Conservation (phyloP, 1,284 basidiomycete species). For the Ceratobasidium sp. region DNA sequence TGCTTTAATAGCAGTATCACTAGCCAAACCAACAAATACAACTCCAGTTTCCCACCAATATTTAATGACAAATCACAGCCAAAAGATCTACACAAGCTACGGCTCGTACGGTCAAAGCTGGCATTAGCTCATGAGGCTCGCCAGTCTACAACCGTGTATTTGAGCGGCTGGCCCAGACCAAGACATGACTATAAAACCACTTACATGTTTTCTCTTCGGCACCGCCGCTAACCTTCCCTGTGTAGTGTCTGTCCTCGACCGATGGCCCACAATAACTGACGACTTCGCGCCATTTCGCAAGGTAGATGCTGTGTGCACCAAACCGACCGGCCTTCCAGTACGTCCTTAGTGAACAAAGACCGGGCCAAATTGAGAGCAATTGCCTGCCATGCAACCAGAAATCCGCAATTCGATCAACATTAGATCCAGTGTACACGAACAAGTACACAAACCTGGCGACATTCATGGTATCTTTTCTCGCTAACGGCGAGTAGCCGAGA, state of each 20-base stretch:
- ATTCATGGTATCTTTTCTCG: background rate
- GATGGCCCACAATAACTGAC: slow-evolving; percentile 6
- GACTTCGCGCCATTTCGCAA: slow-evolving; percentile 25
- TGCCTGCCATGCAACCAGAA: background rate
- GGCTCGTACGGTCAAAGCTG: too few relatives aligned
- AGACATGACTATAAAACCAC: too few relatives aligned
- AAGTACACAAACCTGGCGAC: slow-evolving; percentile 19
- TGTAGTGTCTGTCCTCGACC: slow-evolving; percentile 3
- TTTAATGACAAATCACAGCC: too few relatives aligned
- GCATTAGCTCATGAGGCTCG: too few relatives aligned
- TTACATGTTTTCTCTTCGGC: too few relatives aligned
- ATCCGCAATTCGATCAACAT: background rate
- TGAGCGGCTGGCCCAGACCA: too few relatives aligned
- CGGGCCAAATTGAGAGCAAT: slow-evolving; percentile 16
- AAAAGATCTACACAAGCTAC: too few relatives aligned
- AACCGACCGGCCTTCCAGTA: slow-evolving; percentile 22
- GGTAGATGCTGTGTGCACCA: slow-evolving; percentile 12
- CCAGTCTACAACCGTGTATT: too few relatives aligned
- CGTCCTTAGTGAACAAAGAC: slow-evolving; percentile 16
- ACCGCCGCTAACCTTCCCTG: background rate
- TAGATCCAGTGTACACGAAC: background rate
- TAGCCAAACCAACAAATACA: too few relatives aligned
- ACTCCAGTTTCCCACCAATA: too few relatives aligned
- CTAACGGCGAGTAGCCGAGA: slow-evolving; percentile 18
- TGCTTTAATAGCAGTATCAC: too few relatives aligned